These are phyloP conservation scores for Spathaspora gorwiae DNA, from an alignment of 805 yeast genomes.

Conservation along the genomic window DNA sequence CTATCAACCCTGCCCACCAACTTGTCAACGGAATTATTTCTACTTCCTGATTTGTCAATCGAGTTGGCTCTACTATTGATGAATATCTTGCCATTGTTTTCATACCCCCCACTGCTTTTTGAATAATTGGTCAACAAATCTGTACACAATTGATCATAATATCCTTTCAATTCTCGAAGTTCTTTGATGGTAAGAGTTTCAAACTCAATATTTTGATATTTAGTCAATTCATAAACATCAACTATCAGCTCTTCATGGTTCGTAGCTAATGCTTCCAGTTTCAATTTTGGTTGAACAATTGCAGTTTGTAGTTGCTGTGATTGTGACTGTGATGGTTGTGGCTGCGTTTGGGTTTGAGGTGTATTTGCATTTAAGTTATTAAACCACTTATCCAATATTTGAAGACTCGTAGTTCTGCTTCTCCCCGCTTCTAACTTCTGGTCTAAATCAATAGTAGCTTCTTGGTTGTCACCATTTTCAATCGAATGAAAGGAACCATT, in stretches of 20 bases:
- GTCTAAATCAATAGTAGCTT: neutral
- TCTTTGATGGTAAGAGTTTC: conserved; percentile 33
- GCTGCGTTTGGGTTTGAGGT: conserved; percentile 3
- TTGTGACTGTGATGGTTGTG: neutral
- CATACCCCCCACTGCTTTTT: conserved; percentile 11
- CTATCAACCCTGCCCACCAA: neutral
- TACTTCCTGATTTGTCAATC: conserved; percentile 1
- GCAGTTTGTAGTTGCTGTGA: conserved; percentile 5
- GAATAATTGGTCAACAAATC: conserved; percentile 10
- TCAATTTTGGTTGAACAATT: conserved; percentile 8
- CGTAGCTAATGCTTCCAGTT: conserved; percentile 15
- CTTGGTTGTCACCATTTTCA: conserved; percentile 15
- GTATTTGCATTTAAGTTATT: conserved; percentile 21
- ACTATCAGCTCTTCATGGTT: conserved; percentile 6
- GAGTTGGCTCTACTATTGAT: conserved; percentile 1
- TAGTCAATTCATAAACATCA: conserved; percentile 21
- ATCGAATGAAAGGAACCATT: conserved; percentile 32
- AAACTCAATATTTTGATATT: conserved; percentile 30
- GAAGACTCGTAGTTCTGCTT: conserved; percentile 34
- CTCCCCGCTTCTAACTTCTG: conserved; percentile 11
- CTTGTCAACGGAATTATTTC: conserved; percentile 2
- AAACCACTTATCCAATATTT: conserved; percentile 42
- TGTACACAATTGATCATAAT: conserved; percentile 36
- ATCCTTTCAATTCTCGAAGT: conserved; percentile 26
- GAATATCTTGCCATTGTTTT: conserved; percentile 3